These are phyloP conservation scores for Cadophora sp. DNA, from an alignment of 2,329 filamentous ascomycete species.

Conservation along the genomic window DNA sequence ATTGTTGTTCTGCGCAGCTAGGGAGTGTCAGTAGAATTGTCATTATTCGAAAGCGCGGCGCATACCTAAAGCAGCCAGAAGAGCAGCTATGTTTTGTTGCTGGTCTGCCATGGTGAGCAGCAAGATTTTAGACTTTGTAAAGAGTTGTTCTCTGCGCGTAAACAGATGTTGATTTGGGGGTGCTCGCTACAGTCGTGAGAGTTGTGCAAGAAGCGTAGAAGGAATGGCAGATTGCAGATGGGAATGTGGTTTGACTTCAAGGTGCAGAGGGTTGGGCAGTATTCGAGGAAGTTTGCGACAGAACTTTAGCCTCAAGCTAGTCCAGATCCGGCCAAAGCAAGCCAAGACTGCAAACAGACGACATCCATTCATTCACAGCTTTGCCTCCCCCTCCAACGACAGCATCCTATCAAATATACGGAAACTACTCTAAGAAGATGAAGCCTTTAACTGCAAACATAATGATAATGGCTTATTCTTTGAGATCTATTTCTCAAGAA, in stretches of 20 bases:
- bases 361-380: too few species aligned
- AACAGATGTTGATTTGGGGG: neutral
- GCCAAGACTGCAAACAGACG: too few species aligned
- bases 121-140: neutral
- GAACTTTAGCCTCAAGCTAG: too few species aligned
- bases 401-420: too few species aligned
- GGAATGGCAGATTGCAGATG: neutral
- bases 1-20: conserved; percentile 57
- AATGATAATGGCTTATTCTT: too few species aligned
- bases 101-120: conserved; percentile 51
- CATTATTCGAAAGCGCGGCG: neutral
- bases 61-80: conserved; percentile 58
- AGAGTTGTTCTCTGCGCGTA: neutral
- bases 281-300: too few species aligned
- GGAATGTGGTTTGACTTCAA: neutral
- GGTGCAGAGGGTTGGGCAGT: too few species aligned
- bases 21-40: conserved; percentile 29
- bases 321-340: too few species aligned
- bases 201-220: neutral
- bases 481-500: too few species aligned
- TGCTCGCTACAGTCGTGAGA: neutral
- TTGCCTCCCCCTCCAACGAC: too few species aligned
- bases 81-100: conserved; percentile 56
- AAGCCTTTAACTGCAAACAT: too few species aligned
- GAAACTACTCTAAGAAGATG: too few species aligned